Evolutionary conservation across 2,329 filamentous ascomycete species (phyloP), one percentile per base, ranked within the genome.

Genomic region (Scedosporium dehoogii): DNA sequence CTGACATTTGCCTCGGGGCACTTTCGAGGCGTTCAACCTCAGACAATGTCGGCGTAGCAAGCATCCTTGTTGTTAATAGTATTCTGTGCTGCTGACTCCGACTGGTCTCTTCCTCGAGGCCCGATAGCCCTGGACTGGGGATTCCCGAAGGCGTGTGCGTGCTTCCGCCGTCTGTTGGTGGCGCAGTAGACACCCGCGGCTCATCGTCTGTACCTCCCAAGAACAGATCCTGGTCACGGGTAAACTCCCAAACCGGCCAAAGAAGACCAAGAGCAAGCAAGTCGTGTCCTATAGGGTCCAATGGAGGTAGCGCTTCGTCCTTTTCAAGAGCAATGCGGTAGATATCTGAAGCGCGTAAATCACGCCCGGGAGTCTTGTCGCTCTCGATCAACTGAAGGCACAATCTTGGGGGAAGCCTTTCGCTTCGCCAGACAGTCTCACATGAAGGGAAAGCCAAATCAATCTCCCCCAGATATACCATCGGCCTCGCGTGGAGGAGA

Each of bases 281-380:
- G 5, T 60, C 58, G 23, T 60, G 58, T 2, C 41, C 58, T 4
- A 60, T 21, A 12, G 58, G 41, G 23, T 60, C 58, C 4, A 60
- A 18, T 3, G 58, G 58, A 10, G 58, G 58, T 21, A 60, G 42
- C 58, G 27, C 10, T 23, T 60, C 57, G 14, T 33, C 18, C 23
- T n/a, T 60, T 33, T 60, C 58, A 9, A 60, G 38, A n/a, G 27
- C 21, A 9, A 60, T 48, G 42, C 46, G 58, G 25, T 60, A 60
- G 6, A 60, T 29, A 29, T 60, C 58, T 3, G 41, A 60, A 4
- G 58, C 58, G 3, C 18, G 58, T 4, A 60, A n/a, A n/a, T 60
- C 58, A 3, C 58, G 58, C 18, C 58, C 46, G 1, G 41, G 58
- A 18, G 58, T 44, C 12, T 29, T 44, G 23, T 60, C 58, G 38